Evolutionary conservation across 2,329 filamentous ascomycete genomes (phyloP).

Genomic region (Colletotrichum sp.): DNA sequence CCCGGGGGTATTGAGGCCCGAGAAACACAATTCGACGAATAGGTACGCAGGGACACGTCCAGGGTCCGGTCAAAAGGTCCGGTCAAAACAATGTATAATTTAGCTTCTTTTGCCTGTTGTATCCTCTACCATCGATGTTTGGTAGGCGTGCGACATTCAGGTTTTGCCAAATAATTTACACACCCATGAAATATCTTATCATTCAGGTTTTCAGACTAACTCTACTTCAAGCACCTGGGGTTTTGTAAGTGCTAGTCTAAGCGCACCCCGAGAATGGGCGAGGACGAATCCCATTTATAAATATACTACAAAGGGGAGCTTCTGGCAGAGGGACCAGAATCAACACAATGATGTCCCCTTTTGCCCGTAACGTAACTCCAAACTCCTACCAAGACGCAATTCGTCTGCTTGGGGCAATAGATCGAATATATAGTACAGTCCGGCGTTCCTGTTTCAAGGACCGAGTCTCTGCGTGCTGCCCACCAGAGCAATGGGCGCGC

Average conservation of each 20-base stretch:
- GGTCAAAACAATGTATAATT: background rate
- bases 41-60: background rate
- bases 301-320: background rate
- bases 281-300: no score
- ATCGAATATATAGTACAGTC: background rate
- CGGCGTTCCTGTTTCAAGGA: slow-evolving; percentile 52
- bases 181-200: background rate
- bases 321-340: background rate
- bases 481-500: slow-evolving; percentile 65
- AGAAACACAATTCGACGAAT: background rate
- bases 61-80: background rate
- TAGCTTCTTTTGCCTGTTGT: background rate
- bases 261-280: background rate
- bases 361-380: background rate
- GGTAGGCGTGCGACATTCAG: background rate
- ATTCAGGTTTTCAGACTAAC: background rate
- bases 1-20: background rate
- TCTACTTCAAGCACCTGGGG: background rate
- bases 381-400: slow-evolving; percentile 7
- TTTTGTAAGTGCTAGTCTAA: background rate
- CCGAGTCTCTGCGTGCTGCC: slow-evolving; percentile 72
- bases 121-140: background rate
- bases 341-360: background rate
- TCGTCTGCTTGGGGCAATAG: background rate
- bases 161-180: background rate